A percentile compares a stretch with the other conserved stretches of the same genome.
phyloP scores from a whole-genome alignment of 2,329 filamentous ascomycete genomes.

The Penicillium nordicum region DNA sequence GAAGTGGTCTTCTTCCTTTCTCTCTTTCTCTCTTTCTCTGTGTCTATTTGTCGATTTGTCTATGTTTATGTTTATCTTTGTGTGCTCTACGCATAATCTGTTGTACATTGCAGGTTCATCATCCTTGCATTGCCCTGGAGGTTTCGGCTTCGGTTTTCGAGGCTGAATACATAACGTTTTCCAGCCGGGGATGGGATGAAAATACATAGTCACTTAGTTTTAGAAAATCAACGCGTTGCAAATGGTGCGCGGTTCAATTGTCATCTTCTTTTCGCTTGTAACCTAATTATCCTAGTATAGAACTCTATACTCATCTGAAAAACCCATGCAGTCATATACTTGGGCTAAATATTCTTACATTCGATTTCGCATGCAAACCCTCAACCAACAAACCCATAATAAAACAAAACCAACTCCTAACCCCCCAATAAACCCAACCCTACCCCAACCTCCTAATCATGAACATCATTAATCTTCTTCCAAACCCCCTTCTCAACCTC shows the following conservation, averaged over 20 bases:
- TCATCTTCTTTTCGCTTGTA: neutral
- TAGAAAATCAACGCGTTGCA: neutral
- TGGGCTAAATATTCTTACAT: too few species aligned
- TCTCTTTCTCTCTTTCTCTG: slow-evolving; percentile 1
- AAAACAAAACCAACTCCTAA: neutral
- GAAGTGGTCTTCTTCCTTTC: slow-evolving; percentile 8
- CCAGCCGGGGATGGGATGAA: neutral
- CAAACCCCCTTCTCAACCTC: slow-evolving; percentile 49
- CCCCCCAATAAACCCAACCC: neutral
- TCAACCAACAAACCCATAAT: neutral
- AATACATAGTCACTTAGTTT: slow-evolving; percentile 6
- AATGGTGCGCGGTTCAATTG: neutral
- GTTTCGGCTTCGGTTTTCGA: neutral
- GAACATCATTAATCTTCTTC: slow-evolving; percentile 44
- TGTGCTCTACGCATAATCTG: slow-evolving; percentile 1
- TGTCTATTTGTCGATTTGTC: neutral
- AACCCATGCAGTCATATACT: too few species aligned
- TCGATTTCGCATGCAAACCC: neutral
- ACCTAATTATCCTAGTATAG: too few species aligned
- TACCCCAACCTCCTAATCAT: slow-evolving; percentile 21
- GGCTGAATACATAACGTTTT: neutral
- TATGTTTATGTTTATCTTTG: neutral
- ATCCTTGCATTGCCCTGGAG: neutral
- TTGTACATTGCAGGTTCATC: slow-evolving; percentile 8
- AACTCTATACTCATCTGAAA: neutral